Percentiles rank a stretch among this genome's conserved stretches.
phyloP scores from a whole-genome alignment of 257 asterid species.

The Forsythia viridissima region DNA sequence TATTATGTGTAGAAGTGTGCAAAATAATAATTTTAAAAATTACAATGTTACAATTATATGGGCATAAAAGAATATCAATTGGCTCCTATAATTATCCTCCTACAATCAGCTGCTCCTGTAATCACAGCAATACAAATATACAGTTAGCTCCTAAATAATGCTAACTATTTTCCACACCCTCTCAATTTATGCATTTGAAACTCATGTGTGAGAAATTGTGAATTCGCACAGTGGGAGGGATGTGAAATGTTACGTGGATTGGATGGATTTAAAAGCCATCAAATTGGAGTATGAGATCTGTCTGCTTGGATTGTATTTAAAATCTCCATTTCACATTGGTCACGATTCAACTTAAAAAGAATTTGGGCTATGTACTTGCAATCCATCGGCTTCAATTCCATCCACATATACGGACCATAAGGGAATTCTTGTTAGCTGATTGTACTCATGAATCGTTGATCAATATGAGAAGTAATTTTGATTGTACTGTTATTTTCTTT shows the following conservation, averaged over 20 bases:
- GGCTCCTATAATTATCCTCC: no score
- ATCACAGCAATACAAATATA: neutral
- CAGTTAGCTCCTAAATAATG: neutral
- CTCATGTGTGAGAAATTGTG: neutral
- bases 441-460: slow-evolving; percentile 4
- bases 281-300: slow-evolving; percentile 12
- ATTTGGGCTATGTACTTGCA: slow-evolving; percentile 12
- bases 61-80: neutral
- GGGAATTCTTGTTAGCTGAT: neutral
- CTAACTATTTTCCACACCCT: neutral
- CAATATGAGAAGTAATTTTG: slow-evolving; percentile 6
- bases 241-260: neutral
- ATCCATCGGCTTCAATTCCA: slow-evolving; percentile 13
- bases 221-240: neutral
- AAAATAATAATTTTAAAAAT: no score
- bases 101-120: neutral
- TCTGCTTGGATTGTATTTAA: slow-evolving; percentile 1
- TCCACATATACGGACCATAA: neutral
- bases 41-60: no score
- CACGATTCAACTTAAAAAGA: slow-evolving; percentile 4
- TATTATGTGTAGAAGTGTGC: no score
- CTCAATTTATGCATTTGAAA: neutral
- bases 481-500: slow-evolving; percentile 4
- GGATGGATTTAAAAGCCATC: neutral
- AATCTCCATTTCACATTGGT: slow-evolving; percentile 8